Base-by-base conservation (phyloP, 768 basidiomycete species). In the Termitomyces sp. region DNA sequence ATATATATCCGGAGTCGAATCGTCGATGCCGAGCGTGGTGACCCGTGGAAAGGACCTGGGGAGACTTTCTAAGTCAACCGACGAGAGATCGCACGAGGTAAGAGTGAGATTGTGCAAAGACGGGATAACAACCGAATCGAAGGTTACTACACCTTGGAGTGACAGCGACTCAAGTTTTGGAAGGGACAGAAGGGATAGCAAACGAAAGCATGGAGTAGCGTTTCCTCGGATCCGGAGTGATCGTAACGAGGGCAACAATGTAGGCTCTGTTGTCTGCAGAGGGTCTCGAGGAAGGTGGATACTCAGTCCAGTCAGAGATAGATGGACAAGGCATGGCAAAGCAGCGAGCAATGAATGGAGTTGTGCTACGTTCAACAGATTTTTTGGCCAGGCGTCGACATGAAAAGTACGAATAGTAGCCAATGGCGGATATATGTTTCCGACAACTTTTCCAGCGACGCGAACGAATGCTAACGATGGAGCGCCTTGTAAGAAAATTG, bases 191-290 rank as follows among this genome's bases (percentile, higher is more conserved):
- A 76, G 65, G n/a, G 73, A 68, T 40, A 75, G 60, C n/a, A 75
- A 62, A 46, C 71, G 73, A 61, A 71, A 69, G 32, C 72, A 60
- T 12, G 71, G 69, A 10, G 71, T 71, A 46, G 66, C 70, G 16
- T 70, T 70, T 7, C 75, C 75, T 30, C 75, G 74, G 23, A 79
- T 69, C 23, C 80, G 78, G n/a, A 82, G 68, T 30, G 72, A 70
- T 26, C 65, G 71, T 23, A 82, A 71, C 13, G 65, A 59, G 28
- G 73, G 71, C 18, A 80, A 65, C 5, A 62, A 46, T 52, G 75
- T 71, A 14, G 77, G 72, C 12, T 64, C 54, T 28, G 64, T 53
- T 33, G 65, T 62, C 35, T 67, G 62, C 14, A 71, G 60, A 12
- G 74, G 71, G 41, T 75, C 69, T 43, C 72, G 70, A 12, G 72